phyloP scores from a whole-genome alignment of 768 basidiomycete genomes.

The Chlorophyllum brunneum region DNA sequence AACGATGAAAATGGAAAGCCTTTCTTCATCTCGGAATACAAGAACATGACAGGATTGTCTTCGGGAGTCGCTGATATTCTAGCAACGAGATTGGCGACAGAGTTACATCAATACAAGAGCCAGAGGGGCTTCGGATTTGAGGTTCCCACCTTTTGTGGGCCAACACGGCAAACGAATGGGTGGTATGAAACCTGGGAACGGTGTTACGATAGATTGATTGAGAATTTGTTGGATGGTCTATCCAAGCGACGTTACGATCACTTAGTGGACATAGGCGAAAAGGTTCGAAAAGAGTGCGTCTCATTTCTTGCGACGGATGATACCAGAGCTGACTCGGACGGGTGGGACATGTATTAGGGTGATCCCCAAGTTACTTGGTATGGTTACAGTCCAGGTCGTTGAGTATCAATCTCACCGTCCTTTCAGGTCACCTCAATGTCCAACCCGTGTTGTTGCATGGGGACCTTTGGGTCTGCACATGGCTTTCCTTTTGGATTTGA shows the following conservation, averaged over 20 bases:
- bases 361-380: constrained; percentile 66
- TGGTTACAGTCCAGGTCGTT: not conserved
- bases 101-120: constrained; percentile 58
- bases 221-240: constrained; percentile 50
- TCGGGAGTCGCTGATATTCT: constrained; percentile 42
- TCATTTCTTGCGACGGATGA: not conserved
- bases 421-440: constrained; percentile 43
- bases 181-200: constrained; percentile 71
- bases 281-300: constrained; percentile 33
- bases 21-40: constrained; percentile 76
- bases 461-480: constrained; percentile 68
- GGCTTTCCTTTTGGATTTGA: not conserved
- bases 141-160: constrained; percentile 75
- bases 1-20: constrained; percentile 39
- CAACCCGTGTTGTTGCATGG: constrained; percentile 74
- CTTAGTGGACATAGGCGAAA: constrained; percentile 15
- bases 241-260: constrained; percentile 36
- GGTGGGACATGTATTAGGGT: constrained; percentile 53
- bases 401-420: not conserved
- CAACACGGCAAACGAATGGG: constrained; percentile 65
- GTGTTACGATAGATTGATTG: constrained; percentile 61
- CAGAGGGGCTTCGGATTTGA: constrained; percentile 62
- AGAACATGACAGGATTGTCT: constrained; percentile 47
- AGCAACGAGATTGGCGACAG: constrained; percentile 59
- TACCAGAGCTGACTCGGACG: not conserved